phyloP scores from a whole-genome alignment of 2,329 filamentous ascomycete genomes.

The Apiospora hydei region DNA sequence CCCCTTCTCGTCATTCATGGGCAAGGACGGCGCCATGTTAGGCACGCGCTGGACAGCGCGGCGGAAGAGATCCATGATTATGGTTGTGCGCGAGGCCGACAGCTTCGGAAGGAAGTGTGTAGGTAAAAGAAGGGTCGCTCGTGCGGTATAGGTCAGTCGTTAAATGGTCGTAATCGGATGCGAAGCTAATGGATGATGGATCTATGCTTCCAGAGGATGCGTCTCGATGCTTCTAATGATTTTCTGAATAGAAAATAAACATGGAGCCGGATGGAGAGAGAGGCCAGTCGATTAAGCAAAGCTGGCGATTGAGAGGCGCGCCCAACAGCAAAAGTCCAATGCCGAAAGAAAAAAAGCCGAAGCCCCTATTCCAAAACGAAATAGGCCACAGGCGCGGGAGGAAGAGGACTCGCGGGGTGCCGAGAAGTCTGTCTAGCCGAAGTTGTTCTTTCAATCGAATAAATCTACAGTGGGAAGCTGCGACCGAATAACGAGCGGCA shows the following conservation, averaged over 20 bases:
- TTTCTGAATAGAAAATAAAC: constrained; percentile 24
- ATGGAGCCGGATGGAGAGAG: neutral
- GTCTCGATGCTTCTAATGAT: constrained; percentile 15
- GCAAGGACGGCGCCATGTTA: constrained; percentile 51
- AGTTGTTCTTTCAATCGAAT: neutral
- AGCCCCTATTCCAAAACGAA: constrained; percentile 31
- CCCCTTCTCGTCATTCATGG: constrained; percentile 60
- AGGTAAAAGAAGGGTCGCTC: neutral
- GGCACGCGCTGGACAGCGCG: constrained; percentile 61
- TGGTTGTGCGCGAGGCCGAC: constrained; percentile 12
- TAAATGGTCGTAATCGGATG: constrained; percentile 16
- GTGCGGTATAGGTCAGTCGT: constrained; percentile 2
- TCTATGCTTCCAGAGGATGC: neutral
- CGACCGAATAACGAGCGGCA: constrained; percentile 40
- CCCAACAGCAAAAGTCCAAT: neutral
- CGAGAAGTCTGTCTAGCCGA: constrained; percentile 31
- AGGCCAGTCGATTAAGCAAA: constrained; percentile 2
- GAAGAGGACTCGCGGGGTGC: constrained; percentile 25
- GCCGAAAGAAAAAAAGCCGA: constrained; percentile 18
- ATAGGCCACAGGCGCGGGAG: neutral
- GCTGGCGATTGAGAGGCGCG: constrained; percentile 10
- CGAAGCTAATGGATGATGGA: constrained; percentile 3
- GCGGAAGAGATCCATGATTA: constrained; percentile 64
- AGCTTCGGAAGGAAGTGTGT: neutral
- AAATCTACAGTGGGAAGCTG: constrained; percentile 26